Evolutionary conservation across 441 rosid genomes (phyloP), one percentile per base, ranked within the genome.

Genomic region (Macaranga tanarius): DNA sequence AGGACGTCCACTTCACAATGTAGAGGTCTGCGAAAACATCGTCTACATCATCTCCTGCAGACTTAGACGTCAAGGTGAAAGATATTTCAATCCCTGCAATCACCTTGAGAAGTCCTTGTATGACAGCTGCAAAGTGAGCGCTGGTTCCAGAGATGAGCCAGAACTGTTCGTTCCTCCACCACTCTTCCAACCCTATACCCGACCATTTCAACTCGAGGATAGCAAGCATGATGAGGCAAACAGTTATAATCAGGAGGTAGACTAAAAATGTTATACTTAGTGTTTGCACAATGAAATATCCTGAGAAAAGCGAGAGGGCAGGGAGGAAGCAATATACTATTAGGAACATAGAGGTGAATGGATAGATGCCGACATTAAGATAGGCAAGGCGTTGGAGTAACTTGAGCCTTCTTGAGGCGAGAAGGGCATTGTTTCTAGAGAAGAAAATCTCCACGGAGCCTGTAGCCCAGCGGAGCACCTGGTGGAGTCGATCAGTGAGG

Each of bases 111-210:
- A 93, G 85, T 40, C 94, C 96, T 72, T 90, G 96, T 13, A 90
- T 75, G 7, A 92, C 97, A 0, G 97, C 98, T 7, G 91, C 92
- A 1, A 91, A 74, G 74, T 91, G 98, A 71, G 97, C 84, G 12
- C 97, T 90, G 17, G 96, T 90, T 44, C 96, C 97, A 0, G 89
- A 83, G 44, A 92, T 93, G 4, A 93, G 86, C 97, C 96, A 90
- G 76, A 89, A 92, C 65, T 93, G 97, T 75, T 93, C 98, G 16
- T 93, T 93, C 82, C 98, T 86, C 97, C 98, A 93, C 98, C 98
- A 91, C 58, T 93, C 97, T 70, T 93, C 98, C 47, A 93, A 74
- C 9, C 71, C 88, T 10, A 91, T 88, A 7, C 92, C 97, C 0
- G 96, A 82, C 97, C 98, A 93, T 60, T 82, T 89, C 68, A 90